These are phyloP conservation scores for Phytophthora pseudosyringae DNA, from an alignment of 352 stramenopile species.

Conservation along the genomic window DNA sequence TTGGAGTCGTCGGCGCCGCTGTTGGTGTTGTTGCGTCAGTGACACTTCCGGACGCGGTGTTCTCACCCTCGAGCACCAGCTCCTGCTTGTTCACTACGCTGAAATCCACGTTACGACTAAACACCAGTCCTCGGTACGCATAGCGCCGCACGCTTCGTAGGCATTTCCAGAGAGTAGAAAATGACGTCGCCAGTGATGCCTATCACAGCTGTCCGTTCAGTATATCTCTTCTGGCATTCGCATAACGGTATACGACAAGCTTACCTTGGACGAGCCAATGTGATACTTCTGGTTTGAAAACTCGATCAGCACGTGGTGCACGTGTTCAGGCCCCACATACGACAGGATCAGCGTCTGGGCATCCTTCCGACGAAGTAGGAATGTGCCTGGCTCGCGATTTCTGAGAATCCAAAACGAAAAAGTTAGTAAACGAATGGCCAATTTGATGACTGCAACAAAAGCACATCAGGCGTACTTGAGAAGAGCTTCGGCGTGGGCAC, in stretches of 20 bases:
- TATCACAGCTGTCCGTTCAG: constrained; percentile 21
- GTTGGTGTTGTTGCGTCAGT: constrained; percentile 32
- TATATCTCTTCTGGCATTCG: background rate
- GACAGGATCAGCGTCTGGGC: constrained; percentile 84
- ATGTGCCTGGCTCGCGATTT: constrained; percentile 73
- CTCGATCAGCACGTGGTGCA: constrained; percentile 87
- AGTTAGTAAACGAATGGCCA: no score
- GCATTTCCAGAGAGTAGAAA: constrained; percentile 75
- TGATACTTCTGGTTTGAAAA: constrained; percentile 75
- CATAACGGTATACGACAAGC: background rate
- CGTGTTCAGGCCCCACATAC: constrained; percentile 65
- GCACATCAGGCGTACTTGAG: constrained; percentile 48
- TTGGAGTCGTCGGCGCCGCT: constrained; percentile 40
- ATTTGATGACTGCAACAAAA: background rate
- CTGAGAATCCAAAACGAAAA: constrained; percentile 8
- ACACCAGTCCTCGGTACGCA: constrained; percentile 75
- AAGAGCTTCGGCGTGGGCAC: constrained; percentile 66
- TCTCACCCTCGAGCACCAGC: constrained; percentile 49
- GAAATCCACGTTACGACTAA: constrained; percentile 73
- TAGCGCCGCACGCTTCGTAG: constrained; percentile 82
- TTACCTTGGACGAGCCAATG: constrained; percentile 79
- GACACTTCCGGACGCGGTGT: constrained; percentile 12
- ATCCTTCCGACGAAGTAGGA: constrained; percentile 84
- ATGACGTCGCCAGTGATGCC: constrained; percentile 61
- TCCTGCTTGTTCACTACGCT: constrained; percentile 74